Evolutionary conservation across 495 filamentous ascomycete species (phyloP), one percentile per base, ranked within the genome.

Genomic region (Chaetomium fimeti): DNA sequence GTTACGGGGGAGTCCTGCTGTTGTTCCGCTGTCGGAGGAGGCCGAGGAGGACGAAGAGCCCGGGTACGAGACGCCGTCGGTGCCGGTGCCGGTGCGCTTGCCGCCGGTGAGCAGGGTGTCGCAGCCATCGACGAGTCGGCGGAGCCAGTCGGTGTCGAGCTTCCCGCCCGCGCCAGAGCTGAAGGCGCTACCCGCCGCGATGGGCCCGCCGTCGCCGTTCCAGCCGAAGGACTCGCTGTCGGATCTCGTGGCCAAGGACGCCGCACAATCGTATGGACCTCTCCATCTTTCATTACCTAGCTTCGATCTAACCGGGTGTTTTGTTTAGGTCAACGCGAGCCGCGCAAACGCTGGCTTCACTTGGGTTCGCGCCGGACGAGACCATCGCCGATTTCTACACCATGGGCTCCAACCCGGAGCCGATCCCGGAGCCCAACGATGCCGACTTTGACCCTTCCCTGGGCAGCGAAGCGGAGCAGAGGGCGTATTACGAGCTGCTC

Each of bases 291-390:
- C 24, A 4, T 13, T 22, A 4, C 43, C n/a, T 0, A 18, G 11
- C 5, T 32, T n/a, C 36, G 7, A 42, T 57, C n/a, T 57, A 25
- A 57, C 62, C 24, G 61, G 32, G 1, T 5, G 47, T 45, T 13
- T 16, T 7, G 1, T 16, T 2, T 60, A 76, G 74, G 22, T 68
- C 74, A 18, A 63, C 70, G 27, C 68, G 71, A 18, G 66, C 69
- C 51, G 71, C 73, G 13, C 71, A 70, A 57, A 76, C 74, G 8
- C 71, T 76, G 11, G 68, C 68, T 5, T 71, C 73, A 20, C 74
- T 76, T 1, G 74, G 74, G 5, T 76, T 76, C 55, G 74, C 74
- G 15, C 73, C 73, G 0, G 73, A 72, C 66, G 74, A 76, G 54
- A 76, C 74, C 40, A 71, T 76, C 29, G 70, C 69, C 28, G 74